Conservation (phyloP, 257 asterid genomes). For the Ocimum tenuiflorum region DNA sequence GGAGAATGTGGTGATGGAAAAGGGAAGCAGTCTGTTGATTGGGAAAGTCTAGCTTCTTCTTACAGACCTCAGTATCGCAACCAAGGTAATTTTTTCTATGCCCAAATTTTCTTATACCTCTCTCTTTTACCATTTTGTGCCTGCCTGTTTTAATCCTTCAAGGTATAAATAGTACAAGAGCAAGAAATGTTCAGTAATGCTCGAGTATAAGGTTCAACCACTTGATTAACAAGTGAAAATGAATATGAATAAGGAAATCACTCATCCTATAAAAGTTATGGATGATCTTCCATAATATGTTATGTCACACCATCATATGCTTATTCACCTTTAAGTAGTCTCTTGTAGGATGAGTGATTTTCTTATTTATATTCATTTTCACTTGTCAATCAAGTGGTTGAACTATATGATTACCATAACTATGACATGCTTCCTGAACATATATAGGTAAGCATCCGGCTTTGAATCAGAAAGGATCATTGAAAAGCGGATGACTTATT, state of each 20-base stretch:
- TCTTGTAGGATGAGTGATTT: no score
- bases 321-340: background rate
- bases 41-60: conserved; percentile 69
- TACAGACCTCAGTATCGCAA: conserved; percentile 84
- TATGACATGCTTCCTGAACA: background rate
- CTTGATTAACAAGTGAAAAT: background rate
- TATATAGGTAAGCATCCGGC: background rate
- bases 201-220: background rate
- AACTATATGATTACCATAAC: background rate
- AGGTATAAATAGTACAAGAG: no score
- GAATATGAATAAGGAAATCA: background rate
- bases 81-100: conserved; percentile 51
- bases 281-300: background rate
- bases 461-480: background rate
- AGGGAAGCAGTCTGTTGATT: conserved; percentile 40
- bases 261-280: background rate
- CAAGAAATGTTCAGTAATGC: no score
- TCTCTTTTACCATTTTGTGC: no score
- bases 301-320: background rate
- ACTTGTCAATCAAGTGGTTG: background rate
- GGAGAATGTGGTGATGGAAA: conserved; percentile 40
- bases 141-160: no score
- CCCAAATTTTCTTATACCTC: background rate
- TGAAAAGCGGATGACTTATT: background rate
- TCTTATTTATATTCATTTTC: background rate